Evolutionary conservation across 208 protist genomes (phyloP), one percentile per base, ranked within the genome.

Genomic region (Leishmania martiniquensis): DNA sequence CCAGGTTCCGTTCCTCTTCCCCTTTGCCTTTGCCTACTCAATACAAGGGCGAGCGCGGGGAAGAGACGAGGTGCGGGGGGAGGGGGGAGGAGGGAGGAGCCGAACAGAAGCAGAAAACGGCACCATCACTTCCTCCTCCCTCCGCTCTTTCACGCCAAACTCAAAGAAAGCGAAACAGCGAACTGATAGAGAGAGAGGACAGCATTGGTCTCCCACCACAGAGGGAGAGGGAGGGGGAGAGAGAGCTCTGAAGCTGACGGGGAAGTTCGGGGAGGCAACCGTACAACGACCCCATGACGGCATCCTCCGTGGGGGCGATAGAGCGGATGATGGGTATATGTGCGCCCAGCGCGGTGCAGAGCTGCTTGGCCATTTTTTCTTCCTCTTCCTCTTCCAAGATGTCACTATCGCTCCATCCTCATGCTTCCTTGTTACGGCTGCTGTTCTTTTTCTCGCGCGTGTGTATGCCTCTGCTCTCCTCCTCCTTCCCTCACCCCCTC

Each of bases 321-420:
- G 17, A 15, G 39, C 49, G 71, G 62, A 60, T 65, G 71, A 54
- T 60, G 37, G n/a, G 71, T 51, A 22, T 57, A 49, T 72, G 68
- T 72, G 68, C 22, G n/a, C 32, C 45, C 25, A 72, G 25, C 34
- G 54, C 4, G 32, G 15, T 29, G 45, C 22, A 42, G 25, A 37
- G n/a, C 22, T n/a, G 57, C 29, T 72, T 42, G n/a, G 57, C 15
- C 6, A 68, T 20, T 3, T 47, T 20, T 68, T 62, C 3, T 54
- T 54, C n/a, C n/a, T n/a, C n/a, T 54, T 54, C 22, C 1, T 12
- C 52, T 37, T 63, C 29, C 57, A 17, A 7, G 57, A 63, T 9
- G 57, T 20, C 57, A 13, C 57, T 12, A 29, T 17, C 29, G 57
- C 15, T 45, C 3, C 45, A 13, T n/a, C 63, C 32, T 15, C 63